Evolutionary conservation across 2,329 filamentous ascomycete genomes (phyloP), one percentile per base, ranked within the genome.

Genomic region (Tolypocladium paradoxum): DNA sequence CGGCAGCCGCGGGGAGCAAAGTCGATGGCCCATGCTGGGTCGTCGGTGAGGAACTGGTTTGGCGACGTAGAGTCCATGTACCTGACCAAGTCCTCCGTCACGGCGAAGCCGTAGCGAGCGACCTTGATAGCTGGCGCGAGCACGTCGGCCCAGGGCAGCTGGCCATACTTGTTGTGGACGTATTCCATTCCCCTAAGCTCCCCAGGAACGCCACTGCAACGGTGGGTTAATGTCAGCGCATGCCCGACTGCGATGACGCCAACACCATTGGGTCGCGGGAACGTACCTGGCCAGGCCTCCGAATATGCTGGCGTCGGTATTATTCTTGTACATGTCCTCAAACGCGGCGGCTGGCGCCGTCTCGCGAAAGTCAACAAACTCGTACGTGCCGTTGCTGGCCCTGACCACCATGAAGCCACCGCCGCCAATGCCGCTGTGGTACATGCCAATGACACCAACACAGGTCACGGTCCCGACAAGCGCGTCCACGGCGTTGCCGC

Each of bases 301-400:
- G 38, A 73, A 76, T 4, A 89, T 71, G 49, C 85, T 88, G 2
- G 77, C 77, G 5, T 76, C 70, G 0, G 76, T 78, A 58, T 90
- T 81, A 56, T 85, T 81, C 51, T 80, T 81, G 69, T 84, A 96
- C 90, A 95, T 96, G 59, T 90, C 79, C 66, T 91, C 75, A 56
- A 78, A 87, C 0, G 88, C 84, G 1, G 88, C 87, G 0, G 84
- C 87, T 1, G 90, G 90, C 0, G 90, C 90, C 0, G 82, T 88
- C 68, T 95, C 90, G 18, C 90, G 78, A 66, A 93, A 95, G 65
- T 96, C 90, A 58, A 95, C 82, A 58, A 83, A 87, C 61, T 95
- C 88, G 63, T 89, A 92, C 9, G 72, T 70, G 6, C 85, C 85
- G 56, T 87, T 78, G 6, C 77, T 68, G 2, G 75, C 70, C 55